phyloP scores from a whole-genome alignment of 2,329 filamentous ascomycete species.

The Zarea fungicola region DNA sequence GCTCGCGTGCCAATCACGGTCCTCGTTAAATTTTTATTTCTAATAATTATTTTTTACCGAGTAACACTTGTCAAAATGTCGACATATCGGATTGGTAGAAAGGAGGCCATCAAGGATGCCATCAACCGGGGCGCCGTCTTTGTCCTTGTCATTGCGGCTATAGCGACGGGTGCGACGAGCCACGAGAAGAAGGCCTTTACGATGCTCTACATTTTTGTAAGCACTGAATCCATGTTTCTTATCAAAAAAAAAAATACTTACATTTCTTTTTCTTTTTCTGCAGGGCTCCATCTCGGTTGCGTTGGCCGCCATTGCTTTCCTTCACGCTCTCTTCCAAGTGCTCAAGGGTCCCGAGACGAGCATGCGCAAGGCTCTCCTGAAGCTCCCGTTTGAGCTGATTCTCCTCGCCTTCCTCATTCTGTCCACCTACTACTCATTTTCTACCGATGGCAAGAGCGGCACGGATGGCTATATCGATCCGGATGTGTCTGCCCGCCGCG shows the following conservation, averaged over 20 bases:
- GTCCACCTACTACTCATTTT: slow-evolving; percentile 7
- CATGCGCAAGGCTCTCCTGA: slow-evolving; percentile 3
- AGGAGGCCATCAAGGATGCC: slow-evolving; percentile 6
- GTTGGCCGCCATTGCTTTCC: background rate
- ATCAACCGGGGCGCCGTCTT: slow-evolving; percentile 4
- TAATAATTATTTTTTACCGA: too few relatives aligned
- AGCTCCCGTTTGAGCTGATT: slow-evolving; percentile 4
- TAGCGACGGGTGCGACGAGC: slow-evolving; percentile 8
- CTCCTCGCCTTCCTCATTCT: background rate
- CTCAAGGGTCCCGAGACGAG: background rate
- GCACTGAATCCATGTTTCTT: background rate
- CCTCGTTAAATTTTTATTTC: too few relatives aligned
- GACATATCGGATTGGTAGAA: background rate
- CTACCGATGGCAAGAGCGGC: background rate
- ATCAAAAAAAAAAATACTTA: background rate
- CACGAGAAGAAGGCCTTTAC: slow-evolving; percentile 7
- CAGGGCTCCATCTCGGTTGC: background rate
- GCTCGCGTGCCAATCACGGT: background rate
- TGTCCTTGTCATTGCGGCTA: background rate
- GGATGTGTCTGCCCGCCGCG: slow-evolving; percentile 4
- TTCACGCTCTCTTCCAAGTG: background rate
- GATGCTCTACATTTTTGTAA: slow-evolving; percentile 11
- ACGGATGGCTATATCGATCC: background rate
- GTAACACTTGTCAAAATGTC: background rate
- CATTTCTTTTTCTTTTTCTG: background rate